Conservation (phyloP, 768 basidiomycete genomes). For the Mycena galericulata region DNA sequence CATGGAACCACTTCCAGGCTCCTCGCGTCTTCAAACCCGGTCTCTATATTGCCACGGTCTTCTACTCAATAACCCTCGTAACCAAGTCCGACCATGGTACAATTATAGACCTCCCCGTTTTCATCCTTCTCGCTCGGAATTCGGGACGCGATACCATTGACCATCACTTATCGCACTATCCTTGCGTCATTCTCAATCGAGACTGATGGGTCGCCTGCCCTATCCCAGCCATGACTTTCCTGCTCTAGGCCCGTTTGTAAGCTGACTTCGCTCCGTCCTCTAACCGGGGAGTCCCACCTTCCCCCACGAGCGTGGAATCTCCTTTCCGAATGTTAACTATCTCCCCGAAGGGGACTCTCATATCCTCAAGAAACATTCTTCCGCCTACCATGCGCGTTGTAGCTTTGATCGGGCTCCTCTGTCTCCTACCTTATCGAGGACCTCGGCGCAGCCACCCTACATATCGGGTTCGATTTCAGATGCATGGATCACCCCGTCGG, state of each 20-base stretch:
- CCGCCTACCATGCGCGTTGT: background rate
- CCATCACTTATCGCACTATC: conserved; percentile 26
- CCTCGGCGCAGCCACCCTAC: too few species aligned
- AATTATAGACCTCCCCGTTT: background rate
- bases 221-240: background rate
- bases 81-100: background rate
- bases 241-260: background rate
- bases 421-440: background rate
- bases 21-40: background rate
- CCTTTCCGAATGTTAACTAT: background rate
- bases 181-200: conserved; percentile 12
- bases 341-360: background rate
- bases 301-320: conserved; percentile 23
- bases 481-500: too few species aligned
- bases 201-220: background rate
- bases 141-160: conserved; percentile 9
- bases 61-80: background rate
- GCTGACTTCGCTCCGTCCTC: background rate
- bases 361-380: background rate
- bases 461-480: background rate
- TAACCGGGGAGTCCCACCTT: background rate
- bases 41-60: background rate
- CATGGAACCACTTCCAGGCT: conserved; percentile 1
- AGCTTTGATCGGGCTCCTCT: background rate
- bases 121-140: conserved; percentile 5